phyloP scores from a whole-genome alignment of 106 monocot species.

The Allium fistulosum region DNA sequence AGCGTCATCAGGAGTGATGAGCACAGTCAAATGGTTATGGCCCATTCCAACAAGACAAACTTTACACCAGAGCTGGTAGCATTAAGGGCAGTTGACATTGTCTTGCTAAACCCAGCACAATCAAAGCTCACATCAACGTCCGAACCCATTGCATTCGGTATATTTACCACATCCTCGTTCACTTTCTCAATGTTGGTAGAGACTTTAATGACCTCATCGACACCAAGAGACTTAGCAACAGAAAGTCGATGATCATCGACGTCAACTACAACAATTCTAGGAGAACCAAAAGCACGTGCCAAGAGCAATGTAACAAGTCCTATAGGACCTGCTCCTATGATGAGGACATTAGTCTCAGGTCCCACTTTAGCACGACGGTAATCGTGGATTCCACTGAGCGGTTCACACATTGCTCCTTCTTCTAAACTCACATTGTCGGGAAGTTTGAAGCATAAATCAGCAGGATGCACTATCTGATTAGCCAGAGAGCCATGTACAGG shows the following conservation, averaged over 20 bases:
- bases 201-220: conserved; percentile 57
- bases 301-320: conserved; percentile 90
- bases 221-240: conserved; percentile 89
- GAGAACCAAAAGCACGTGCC: conserved; percentile 81
- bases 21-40: conserved; percentile 84
- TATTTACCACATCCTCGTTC: conserved; percentile 49
- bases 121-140: conserved; percentile 78
- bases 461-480: conserved; percentile 87
- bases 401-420: conserved; percentile 99
- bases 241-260: conserved; percentile 69
- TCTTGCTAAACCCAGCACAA: conserved; percentile 90
- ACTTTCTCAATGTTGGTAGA: conserved; percentile 56
- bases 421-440: conserved; percentile 88
- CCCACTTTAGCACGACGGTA: conserved; percentile 72
- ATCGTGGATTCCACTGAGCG: conserved; percentile 90
- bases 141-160: conserved; percentile 54
- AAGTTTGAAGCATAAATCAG: conserved; percentile 88
- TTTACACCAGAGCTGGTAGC: conserved; percentile 68
- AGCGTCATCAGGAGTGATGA: conserved; percentile 70
- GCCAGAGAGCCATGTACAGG: conserved; percentile 95
- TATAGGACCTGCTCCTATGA: conserved; percentile 97
- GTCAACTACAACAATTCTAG: conserved; percentile 73
- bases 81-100: conserved; percentile 79
- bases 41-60: conserved; percentile 95
- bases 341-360: conserved; percentile 71